Percentiles rank a stretch among this genome's conserved stretches.
These are phyloP conservation scores for Boletus insuetus DNA, from an alignment of 768 basidiomycete species.

Conservation along the genomic window DNA sequence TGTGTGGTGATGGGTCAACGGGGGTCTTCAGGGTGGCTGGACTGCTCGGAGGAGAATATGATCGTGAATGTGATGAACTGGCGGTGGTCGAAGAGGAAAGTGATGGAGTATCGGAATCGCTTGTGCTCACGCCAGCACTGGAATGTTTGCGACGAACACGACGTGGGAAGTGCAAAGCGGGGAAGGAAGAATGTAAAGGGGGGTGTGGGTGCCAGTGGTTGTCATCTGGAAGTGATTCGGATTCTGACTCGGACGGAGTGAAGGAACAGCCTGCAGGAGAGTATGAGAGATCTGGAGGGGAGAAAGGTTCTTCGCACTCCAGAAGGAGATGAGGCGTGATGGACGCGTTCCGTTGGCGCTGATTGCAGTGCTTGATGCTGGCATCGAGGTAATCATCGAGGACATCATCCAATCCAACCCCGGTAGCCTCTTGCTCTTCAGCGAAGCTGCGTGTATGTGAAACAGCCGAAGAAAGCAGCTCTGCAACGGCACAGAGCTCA, in stretches of 20 bases:
- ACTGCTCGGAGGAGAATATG: conserved; percentile 34
- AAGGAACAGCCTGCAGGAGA: conserved; percentile 7
- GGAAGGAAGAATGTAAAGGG: conserved; percentile 19
- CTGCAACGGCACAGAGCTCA: conserved; percentile 51
- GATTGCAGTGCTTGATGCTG: conserved; percentile 13
- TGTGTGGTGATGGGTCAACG: conserved; percentile 24
- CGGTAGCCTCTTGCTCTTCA: conserved; percentile 25
- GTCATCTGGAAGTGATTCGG: conserved; percentile 31
- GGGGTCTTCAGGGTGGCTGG: conserved; percentile 33
- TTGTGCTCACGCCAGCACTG: conserved; percentile 28
- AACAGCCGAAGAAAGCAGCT: conserved; percentile 40
- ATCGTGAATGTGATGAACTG: conserved; percentile 36
- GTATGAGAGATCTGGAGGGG: conserved; percentile 21
- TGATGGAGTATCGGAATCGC: conserved; percentile 49
- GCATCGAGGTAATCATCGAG: conserved; percentile 30
- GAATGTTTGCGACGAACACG: conserved; percentile 30
- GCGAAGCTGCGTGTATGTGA: conserved; percentile 21
- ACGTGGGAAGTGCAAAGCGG: conserved; percentile 35
- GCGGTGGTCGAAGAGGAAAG: conserved; percentile 39
- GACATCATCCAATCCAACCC: conserved; percentile 26
- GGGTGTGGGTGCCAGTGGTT: conserved; percentile 21
- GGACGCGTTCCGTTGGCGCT: conserved; percentile 7
- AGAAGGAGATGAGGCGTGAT: conserved; percentile 25
- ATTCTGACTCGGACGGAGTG: conserved; percentile 36
- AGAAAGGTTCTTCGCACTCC: conserved; percentile 32